Evolutionary conservation across 192 early-diverging fungal genomes (phyloP).

Genomic region (Cladochytrium replicatum): DNA sequence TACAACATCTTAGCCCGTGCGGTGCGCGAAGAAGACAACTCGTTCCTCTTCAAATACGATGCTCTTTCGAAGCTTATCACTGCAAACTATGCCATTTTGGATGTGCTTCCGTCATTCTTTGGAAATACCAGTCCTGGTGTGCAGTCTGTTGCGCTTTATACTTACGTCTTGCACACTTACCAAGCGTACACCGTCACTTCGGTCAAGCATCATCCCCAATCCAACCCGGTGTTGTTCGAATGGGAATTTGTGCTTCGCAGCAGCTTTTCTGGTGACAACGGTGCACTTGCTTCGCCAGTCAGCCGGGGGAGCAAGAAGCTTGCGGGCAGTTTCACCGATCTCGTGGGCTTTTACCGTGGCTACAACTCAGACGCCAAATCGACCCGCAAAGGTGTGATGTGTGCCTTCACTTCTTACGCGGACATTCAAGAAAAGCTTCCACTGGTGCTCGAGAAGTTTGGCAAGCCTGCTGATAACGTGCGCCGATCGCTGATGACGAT

Average conservation of each 20-base stretch:
- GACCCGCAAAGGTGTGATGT: conserved; percentile 81
- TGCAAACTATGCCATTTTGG: conserved; percentile 90
- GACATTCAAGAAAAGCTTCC: conserved; percentile 59
- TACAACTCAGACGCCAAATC: conserved; percentile 34
- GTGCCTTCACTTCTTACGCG: conserved; percentile 55
- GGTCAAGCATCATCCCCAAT: conserved; percentile 40
- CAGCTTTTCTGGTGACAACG: neutral
- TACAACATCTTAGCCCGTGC: conserved; percentile 69
- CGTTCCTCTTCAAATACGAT: conserved; percentile 36
- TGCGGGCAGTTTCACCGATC: conserved; percentile 69
- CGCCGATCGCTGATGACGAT: too few species aligned
- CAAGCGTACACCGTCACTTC: conserved; percentile 90
- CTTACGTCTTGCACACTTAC: conserved; percentile 94
- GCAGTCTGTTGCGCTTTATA: conserved; percentile 77
- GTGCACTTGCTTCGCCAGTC: neutral
- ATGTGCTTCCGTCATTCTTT: conserved; percentile 89
- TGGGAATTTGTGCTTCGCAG: conserved; percentile 33
- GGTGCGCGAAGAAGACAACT: neutral
- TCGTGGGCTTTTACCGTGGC: conserved; percentile 59
- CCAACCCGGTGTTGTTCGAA: conserved; percentile 25
- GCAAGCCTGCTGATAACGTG: conserved; percentile 19
- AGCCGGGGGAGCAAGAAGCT: too few species aligned
- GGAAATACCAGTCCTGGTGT: conserved; percentile 73
- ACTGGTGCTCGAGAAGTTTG: conserved; percentile 51
- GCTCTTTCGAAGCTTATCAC: conserved; percentile 57